These are phyloP conservation scores for Cryptosporidium xiaoi DNA, from an alignment of 169 alveolate species.

Conservation along the genomic window DNA sequence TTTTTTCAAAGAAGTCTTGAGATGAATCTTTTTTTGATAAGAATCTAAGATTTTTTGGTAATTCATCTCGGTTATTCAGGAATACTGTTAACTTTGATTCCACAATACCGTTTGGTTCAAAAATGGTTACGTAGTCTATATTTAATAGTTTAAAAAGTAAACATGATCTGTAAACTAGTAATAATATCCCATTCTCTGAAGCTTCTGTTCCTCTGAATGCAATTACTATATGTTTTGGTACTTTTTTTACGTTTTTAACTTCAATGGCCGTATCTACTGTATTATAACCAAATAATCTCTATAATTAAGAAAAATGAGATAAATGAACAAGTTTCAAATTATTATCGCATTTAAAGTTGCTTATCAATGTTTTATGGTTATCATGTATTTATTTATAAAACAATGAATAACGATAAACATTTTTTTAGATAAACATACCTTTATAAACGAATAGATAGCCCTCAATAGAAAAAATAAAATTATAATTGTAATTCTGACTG, in stretches of 20 bases:
- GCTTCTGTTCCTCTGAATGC: constrained; percentile 62
- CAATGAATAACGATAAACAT: no score
- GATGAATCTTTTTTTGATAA: constrained; percentile 40
- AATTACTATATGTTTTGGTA: constrained; percentile 68
- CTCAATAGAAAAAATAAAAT: no score
- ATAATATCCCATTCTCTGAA: constrained; percentile 51
- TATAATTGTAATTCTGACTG: no score
- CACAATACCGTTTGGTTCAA: constrained; percentile 63
- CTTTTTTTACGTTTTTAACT: constrained; percentile 24
- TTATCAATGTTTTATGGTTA: no score
- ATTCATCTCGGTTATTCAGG: constrained; percentile 15
- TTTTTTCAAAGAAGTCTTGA: constrained; percentile 39
- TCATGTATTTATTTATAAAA: no score
- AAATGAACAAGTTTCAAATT: no score
- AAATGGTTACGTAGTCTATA: constrained; percentile 61
- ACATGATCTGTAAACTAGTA: constrained; percentile 16
- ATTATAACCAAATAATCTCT: background rate
- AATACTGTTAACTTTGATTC: constrained; percentile 18
- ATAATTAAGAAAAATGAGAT: background rate
- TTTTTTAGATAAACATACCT: no score
- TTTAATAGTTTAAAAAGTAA: constrained; percentile 13
- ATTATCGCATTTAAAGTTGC: no score
- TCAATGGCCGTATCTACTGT: background rate
- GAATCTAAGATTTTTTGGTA: constrained; percentile 46
- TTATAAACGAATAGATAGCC: no score